Conservation (phyloP, 106 monocot species). For the Dendrobium officinale region DNA sequence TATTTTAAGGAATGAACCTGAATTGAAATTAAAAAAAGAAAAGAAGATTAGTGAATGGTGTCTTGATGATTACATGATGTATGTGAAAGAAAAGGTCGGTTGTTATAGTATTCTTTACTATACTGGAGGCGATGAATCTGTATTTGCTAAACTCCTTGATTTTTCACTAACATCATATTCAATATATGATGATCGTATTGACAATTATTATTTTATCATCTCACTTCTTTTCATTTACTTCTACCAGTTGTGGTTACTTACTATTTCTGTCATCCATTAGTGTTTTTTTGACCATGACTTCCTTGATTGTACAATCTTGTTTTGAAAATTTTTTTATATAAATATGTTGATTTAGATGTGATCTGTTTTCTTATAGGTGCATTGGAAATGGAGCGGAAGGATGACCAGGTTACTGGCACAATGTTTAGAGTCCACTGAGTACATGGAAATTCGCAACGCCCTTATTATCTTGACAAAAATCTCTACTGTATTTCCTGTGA, state of each 20-base stretch:
- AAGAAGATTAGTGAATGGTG: neutral
- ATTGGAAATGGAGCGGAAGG: slow-evolving; percentile 81
- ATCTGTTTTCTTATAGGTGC: slow-evolving; percentile 42
- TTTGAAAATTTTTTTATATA: neutral
- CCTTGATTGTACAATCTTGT: neutral
- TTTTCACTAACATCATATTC: neutral
- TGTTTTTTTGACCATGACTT: neutral
- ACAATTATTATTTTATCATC: neutral
- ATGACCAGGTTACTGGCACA: slow-evolving; percentile 77
- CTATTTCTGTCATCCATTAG: neutral
- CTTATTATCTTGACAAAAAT: slow-evolving; percentile 93
- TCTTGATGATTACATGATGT: neutral
- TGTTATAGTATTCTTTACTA: neutral
- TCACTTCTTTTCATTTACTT: neutral
- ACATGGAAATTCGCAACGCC: slow-evolving; percentile 93
- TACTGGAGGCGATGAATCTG: neutral
- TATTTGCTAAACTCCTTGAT: neutral
- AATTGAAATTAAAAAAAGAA: neutral
- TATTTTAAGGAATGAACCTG: neutral
- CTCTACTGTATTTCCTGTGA: slow-evolving; percentile 90
- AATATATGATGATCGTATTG: neutral
- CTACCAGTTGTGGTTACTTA: neutral
- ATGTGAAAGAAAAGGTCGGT: neutral
- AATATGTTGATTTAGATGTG: neutral
- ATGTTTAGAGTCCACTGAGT: slow-evolving; percentile 90